Conservation (phyloP, 768 basidiomycete species). For the Nidularia pulvinata region DNA sequence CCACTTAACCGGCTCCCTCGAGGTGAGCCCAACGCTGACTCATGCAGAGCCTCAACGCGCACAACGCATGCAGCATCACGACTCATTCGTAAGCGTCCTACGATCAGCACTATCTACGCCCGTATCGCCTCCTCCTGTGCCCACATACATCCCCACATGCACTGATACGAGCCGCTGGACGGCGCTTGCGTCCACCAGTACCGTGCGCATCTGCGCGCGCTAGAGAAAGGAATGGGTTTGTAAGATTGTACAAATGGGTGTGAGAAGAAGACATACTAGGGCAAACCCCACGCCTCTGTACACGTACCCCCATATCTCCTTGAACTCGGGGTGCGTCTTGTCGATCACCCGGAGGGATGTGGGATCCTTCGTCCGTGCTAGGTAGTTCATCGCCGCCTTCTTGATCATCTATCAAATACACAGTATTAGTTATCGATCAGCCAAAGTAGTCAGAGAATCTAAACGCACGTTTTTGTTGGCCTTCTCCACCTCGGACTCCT, state of each 20-base stretch:
- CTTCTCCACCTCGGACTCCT: constrained; percentile 40
- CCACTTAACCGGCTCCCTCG: background rate
- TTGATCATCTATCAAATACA: constrained; percentile 37
- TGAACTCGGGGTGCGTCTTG: constrained; percentile 51
- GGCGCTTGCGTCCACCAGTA: constrained; percentile 27
- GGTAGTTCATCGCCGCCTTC: constrained; percentile 34
- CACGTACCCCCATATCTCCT: constrained; percentile 43
- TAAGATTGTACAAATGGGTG: too few species aligned
- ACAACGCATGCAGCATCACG: background rate
- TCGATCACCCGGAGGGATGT: constrained; percentile 22
- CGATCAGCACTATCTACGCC: background rate
- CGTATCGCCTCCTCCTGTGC: constrained; percentile 19
- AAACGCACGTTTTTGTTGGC: constrained; percentile 59
- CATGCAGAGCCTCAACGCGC: background rate
- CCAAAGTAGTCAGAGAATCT: constrained; percentile 1
- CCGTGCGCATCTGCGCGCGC: constrained; percentile 40
- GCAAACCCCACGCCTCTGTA: constrained; percentile 51
- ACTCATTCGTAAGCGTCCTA: background rate
- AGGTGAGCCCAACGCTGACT: background rate
- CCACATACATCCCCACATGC: constrained; percentile 47
- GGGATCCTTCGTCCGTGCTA: constrained; percentile 35
- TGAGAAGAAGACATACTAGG: constrained; percentile 40
- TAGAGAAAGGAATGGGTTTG: too few species aligned
- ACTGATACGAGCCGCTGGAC: constrained; percentile 37
- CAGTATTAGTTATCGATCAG: background rate